phyloP scores from a whole-genome alignment of 2,329 filamentous ascomycete genomes.

The Alternaria incomplexa region DNA sequence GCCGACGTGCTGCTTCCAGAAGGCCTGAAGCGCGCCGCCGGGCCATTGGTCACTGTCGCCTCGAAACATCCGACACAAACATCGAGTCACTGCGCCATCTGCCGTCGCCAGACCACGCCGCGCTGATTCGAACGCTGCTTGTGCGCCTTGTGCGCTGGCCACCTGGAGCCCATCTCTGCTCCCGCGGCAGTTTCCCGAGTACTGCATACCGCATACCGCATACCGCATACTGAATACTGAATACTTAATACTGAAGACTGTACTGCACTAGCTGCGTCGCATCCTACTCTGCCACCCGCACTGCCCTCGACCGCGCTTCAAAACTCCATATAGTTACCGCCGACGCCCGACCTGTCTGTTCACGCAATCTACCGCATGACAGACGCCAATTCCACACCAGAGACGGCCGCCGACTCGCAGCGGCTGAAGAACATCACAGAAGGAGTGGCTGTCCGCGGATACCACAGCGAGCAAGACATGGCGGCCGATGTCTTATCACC shows the following conservation, averaged over 20 bases:
- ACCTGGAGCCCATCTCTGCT: conserved; percentile 14
- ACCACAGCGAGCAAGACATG: conserved; percentile 37
- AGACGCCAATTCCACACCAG: conserved; percentile 23
- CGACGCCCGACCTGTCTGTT: conserved; percentile 18
- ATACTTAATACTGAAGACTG: not conserved
- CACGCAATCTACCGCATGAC: conserved; percentile 39
- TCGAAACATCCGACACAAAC: conserved; percentile 30
- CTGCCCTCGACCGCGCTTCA: conserved; percentile 14
- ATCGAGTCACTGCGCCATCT: conserved; percentile 23
- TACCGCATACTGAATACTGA: not conserved
- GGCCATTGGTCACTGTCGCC: conserved; percentile 35
- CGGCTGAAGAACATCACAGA: conserved; percentile 40
- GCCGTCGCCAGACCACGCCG: conserved; percentile 18
- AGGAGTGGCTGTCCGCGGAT: conserved; percentile 33
- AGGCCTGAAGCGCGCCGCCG: conserved; percentile 27
- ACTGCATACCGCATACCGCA: not conserved
- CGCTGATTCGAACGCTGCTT: conserved; percentile 30
- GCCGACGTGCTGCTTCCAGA: conserved; percentile 27
- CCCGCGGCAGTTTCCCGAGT: conserved; percentile 7
- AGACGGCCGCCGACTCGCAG: conserved; percentile 31
- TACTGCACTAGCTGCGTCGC: not conserved
- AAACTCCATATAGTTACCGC: conserved; percentile 14
- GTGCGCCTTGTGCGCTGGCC: conserved; percentile 35
- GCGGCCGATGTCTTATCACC: conserved; percentile 48
- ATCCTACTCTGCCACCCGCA: conserved; percentile 10